phyloP scores from a whole-genome alignment of 495 filamentous ascomycete genomes.

The Annulohypoxylon bovei region DNA sequence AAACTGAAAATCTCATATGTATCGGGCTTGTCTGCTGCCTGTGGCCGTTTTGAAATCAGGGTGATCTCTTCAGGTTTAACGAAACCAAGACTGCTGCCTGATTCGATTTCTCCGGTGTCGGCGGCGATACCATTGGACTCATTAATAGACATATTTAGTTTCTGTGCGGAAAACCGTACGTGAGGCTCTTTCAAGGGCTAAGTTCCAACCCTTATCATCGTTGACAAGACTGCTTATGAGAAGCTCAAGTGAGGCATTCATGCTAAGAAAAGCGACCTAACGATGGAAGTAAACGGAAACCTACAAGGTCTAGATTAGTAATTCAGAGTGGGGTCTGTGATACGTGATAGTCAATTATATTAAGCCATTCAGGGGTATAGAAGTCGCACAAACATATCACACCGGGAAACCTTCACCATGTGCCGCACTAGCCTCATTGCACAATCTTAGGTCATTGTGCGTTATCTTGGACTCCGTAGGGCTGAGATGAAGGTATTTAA shows the following conservation, averaged over 20 bases:
- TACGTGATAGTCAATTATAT: background rate
- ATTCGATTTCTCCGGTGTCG: constrained; percentile 7
- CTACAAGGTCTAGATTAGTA: constrained; percentile 12
- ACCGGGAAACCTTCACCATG: constrained; percentile 6
- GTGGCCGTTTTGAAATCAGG: constrained; percentile 36
- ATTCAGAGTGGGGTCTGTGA: constrained; percentile 16
- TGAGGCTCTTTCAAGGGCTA: background rate
- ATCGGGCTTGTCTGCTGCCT: background rate
- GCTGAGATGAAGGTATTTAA: background rate
- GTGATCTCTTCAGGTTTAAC: constrained; percentile 51
- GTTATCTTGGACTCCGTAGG: constrained; percentile 14
- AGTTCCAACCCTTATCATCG: background rate
- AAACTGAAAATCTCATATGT: constrained; percentile 52
- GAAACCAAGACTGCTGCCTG: constrained; percentile 3
- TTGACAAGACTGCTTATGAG: background rate
- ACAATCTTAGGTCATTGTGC: constrained; percentile 19
- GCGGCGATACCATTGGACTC: constrained; percentile 14
- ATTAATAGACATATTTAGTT: constrained; percentile 20
- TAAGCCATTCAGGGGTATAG: background rate
- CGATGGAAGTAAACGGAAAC: background rate
- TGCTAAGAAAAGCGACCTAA: background rate
- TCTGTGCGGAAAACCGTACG: background rate
- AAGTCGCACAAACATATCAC: constrained; percentile 1
- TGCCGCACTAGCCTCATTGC: constrained; percentile 24
- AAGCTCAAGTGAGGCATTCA: background rate